phyloP scores from a whole-genome alignment of 2,329 filamentous ascomycete genomes.

The Alternaria alternata region DNA sequence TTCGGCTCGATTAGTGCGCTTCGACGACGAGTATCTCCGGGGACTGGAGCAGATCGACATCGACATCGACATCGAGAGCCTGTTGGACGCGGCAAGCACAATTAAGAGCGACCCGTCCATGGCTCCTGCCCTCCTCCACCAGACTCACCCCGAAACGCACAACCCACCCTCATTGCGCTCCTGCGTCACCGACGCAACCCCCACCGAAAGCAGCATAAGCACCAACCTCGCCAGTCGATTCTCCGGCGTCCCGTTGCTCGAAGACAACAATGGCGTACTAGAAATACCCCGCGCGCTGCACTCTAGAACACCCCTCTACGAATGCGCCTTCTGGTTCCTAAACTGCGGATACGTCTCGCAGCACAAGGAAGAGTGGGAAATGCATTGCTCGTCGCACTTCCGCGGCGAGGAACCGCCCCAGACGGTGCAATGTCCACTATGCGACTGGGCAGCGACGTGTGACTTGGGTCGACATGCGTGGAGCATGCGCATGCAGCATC shows the following conservation, averaged over 20 bases:
- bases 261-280: constrained; percentile 42
- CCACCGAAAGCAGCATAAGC: constrained; percentile 39
- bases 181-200: constrained; percentile 31
- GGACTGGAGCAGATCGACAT: constrained; percentile 20
- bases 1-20: constrained; percentile 36
- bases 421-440: constrained; percentile 43
- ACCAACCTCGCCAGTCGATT: constrained; percentile 34
- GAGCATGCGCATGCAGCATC: constrained; percentile 39
- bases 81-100: constrained; percentile 20
- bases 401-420: constrained; percentile 42
- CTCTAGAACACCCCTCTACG: constrained; percentile 26
- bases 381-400: constrained; percentile 46
- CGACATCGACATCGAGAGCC: constrained; percentile 16
- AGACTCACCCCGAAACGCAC: constrained; percentile 29
- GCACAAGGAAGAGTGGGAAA: constrained; percentile 38
- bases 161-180: constrained; percentile 38
- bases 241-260: constrained; percentile 33
- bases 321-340: constrained; percentile 48
- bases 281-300: constrained; percentile 19
- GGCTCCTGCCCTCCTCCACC: constrained; percentile 43
- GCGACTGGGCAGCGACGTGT: constrained; percentile 32
- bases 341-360: constrained; percentile 34
- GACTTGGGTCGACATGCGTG: constrained; percentile 32
- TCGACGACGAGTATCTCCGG: constrained; percentile 19
- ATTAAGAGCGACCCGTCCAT: constrained; percentile 34